These are phyloP conservation scores for Lanmaoa rubissima DNA, from an alignment of 768 basidiomycete genomes.

Conservation along the genomic window DNA sequence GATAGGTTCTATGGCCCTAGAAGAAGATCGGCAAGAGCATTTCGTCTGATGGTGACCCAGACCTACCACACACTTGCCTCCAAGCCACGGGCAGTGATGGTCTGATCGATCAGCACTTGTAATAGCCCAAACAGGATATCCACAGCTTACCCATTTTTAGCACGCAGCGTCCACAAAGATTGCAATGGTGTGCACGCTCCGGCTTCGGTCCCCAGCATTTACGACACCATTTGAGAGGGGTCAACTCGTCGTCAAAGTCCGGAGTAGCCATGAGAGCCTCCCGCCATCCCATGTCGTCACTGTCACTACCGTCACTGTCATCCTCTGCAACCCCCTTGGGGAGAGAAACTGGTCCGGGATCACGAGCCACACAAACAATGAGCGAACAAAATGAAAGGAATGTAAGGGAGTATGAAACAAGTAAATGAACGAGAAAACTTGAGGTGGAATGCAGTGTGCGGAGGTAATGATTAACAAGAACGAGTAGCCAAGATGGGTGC, in stretches of 20 bases:
- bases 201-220: constrained; percentile 80
- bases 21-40: not conserved
- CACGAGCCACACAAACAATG: constrained; percentile 66
- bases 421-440: constrained; percentile 52
- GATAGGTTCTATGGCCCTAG: constrained; percentile 81
- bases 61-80: constrained; percentile 70
- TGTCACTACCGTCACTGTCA: constrained; percentile 26
- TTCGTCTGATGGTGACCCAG: not conserved
- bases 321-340: constrained; percentile 23
- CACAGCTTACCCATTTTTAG: constrained; percentile 73
- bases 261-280: constrained; percentile 58
- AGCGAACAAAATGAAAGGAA: constrained; percentile 73
- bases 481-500: constrained; percentile 68
- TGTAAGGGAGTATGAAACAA: constrained; percentile 60
- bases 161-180: constrained; percentile 71
- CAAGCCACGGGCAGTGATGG: constrained; percentile 87
- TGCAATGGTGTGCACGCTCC: constrained; percentile 79
- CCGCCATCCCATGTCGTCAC: constrained; percentile 47
- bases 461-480: constrained; percentile 68
- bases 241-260: constrained; percentile 52
- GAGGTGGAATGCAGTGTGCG: constrained; percentile 47
- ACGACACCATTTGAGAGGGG: constrained; percentile 69
- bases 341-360: constrained; percentile 62
- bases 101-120: constrained; percentile 42
- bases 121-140: not conserved